These are phyloP conservation scores for Planoprotostelium fungivorum DNA, from an alignment of 78 protist species.

Conservation along the genomic window DNA sequence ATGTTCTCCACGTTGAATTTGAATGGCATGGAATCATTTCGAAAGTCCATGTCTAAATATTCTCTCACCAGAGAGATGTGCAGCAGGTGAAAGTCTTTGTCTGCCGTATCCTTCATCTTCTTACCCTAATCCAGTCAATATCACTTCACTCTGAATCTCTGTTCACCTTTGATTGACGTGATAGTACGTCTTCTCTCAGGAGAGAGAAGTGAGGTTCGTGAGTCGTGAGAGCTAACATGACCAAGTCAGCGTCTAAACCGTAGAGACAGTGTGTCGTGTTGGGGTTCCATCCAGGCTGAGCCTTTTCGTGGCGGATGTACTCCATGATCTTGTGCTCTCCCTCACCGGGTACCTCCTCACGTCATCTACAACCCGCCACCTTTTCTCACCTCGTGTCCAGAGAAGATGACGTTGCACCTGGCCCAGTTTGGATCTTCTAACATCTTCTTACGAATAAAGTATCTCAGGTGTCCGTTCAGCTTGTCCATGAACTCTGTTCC, in stretches of 20 bases:
- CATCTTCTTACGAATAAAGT: slow-evolving; percentile 74
- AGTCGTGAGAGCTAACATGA: slow-evolving; percentile 96
- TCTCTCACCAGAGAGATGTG: slow-evolving; percentile 62
- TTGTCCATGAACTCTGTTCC: slow-evolving; percentile 95
- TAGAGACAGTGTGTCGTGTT: slow-evolving; percentile 67
- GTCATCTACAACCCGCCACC: neutral
- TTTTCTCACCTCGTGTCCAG: slow-evolving; percentile 55
- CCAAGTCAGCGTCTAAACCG: slow-evolving; percentile 98
- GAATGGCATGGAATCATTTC: slow-evolving; percentile 27
- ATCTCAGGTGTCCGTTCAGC: slow-evolving; percentile 70
- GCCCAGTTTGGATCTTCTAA: slow-evolving; percentile 83
- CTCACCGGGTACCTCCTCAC: slow-evolving; percentile 87
- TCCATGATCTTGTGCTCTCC: slow-evolving; percentile 99
- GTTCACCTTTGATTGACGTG: neutral
- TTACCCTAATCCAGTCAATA: slow-evolving; percentile 23
- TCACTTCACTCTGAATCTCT: neutral
- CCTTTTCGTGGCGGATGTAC: slow-evolving; percentile 84
- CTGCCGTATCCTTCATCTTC: neutral
- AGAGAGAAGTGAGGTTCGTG: slow-evolving; percentile 97
- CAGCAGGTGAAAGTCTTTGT: slow-evolving; percentile 33
- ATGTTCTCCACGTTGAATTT: slow-evolving; percentile 83
- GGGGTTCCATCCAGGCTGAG: slow-evolving; percentile 79
- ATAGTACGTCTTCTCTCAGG: slow-evolving; percentile 79
- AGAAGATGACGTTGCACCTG: slow-evolving; percentile 50
- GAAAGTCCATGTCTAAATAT: slow-evolving; percentile 57